Conservation (phyloP, 768 basidiomycete genomes). For the Boletellus ananas region DNA sequence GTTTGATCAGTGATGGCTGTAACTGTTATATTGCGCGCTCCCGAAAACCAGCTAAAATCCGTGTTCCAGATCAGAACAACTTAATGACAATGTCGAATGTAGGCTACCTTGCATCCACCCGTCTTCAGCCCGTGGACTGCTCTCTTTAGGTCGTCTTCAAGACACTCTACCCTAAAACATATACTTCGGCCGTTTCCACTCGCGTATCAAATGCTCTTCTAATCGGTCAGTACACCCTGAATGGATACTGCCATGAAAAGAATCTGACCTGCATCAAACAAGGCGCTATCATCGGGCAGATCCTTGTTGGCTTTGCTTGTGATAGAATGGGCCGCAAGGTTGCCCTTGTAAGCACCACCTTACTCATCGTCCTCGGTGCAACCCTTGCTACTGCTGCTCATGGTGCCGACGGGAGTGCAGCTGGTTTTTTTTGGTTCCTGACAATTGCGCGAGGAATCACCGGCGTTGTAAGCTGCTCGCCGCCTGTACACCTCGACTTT, state of each 20-base stretch:
- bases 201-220: constrained; percentile 68
- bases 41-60: constrained; percentile 4
- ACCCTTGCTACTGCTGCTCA: constrained; percentile 66
- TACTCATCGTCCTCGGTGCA: constrained; percentile 66
- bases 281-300: constrained; percentile 62
- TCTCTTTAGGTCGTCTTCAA: constrained; percentile 56
- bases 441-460: constrained; percentile 70
- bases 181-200: constrained; percentile 60
- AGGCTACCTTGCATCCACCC: constrained; percentile 8
- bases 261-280: constrained; percentile 3
- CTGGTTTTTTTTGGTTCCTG: constrained; percentile 71
- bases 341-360: constrained; percentile 66
- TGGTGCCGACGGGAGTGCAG: constrained; percentile 50
- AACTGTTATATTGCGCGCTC: constrained; percentile 13
- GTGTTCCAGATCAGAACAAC: constrained; percentile 57
- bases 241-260: not conserved
- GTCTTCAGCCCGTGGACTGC: constrained; percentile 6
- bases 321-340: constrained; percentile 72
- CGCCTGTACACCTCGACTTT: not conserved
- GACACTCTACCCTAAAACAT: constrained; percentile 56
- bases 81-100: constrained; percentile 70
- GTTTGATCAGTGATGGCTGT: constrained; percentile 64
- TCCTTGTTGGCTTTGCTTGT: constrained; percentile 64
- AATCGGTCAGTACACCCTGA: constrained; percentile 44
- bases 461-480: constrained; percentile 46